Conservation (phyloP, 768 basidiomycete species). For the Dendrothele bispora region DNA sequence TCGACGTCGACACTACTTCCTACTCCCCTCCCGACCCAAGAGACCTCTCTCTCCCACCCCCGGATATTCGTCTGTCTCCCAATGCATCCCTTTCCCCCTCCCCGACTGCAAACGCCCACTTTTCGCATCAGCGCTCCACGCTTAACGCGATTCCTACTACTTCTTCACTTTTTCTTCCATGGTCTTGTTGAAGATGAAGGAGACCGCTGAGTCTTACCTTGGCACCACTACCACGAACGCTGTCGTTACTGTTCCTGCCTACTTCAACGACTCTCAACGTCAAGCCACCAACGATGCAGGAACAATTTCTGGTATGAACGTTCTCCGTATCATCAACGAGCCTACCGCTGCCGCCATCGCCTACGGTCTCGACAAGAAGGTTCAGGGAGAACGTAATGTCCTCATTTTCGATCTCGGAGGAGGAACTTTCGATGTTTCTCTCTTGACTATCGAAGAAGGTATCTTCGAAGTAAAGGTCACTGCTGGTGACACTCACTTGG, state of each 20-base stretch:
- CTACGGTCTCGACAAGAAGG: constrained; percentile 96
- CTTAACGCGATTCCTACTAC: constrained; percentile 90
- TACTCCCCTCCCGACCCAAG: constrained; percentile 90
- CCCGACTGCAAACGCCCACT: constrained; percentile 82
- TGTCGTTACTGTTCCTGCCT: too few species aligned
- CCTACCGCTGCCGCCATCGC: constrained; percentile 97
- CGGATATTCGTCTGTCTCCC: constrained; percentile 86
- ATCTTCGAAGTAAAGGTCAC: constrained; percentile 89
- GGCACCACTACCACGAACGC: too few species aligned
- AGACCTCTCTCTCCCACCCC: constrained; percentile 77
- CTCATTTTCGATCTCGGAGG: constrained; percentile 98
- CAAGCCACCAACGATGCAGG: constrained; percentile 99
- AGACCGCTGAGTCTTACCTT: too few species aligned
- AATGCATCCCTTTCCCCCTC: constrained; percentile 78
- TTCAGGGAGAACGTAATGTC: constrained; percentile 92
- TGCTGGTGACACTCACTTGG: constrained; percentile 82
- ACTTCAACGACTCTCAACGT: constrained; percentile 99
- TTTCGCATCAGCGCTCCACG: constrained; percentile 89
- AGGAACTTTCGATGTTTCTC: constrained; percentile 97
- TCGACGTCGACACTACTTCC: too few species aligned
- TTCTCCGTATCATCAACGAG: constrained; percentile 97
- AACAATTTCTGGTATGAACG: constrained; percentile 89
- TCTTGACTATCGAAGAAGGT: constrained; percentile 91
- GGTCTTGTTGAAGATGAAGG: too few species aligned
- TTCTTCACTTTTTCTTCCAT: constrained; percentile 76